Conservation (phyloP, 2,329 filamentous ascomycete species). For the Drechslerella coelobrocha region DNA sequence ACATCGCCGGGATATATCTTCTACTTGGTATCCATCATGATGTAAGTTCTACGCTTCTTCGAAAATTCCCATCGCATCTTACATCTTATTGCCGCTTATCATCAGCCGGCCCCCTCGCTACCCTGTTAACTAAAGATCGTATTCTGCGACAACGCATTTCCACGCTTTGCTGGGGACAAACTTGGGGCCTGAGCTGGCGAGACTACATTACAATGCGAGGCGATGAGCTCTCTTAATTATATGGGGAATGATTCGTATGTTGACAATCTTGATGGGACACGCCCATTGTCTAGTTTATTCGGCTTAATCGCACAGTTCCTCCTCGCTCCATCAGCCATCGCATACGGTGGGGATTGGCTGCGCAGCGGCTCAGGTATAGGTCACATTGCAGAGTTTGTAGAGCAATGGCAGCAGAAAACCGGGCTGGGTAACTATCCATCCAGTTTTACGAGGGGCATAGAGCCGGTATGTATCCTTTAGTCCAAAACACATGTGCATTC, state of each 20-base stretch:
- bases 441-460: conserved; percentile 63
- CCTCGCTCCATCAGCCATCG: conserved; percentile 14
- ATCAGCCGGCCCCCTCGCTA: background rate
- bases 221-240: too few relatives aligned
- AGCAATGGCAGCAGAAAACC: conserved; percentile 31
- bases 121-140: too few relatives aligned
- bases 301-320: conserved; percentile 30
- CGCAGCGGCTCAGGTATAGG: background rate
- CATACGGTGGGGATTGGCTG: background rate
- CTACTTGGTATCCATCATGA: conserved; percentile 47
- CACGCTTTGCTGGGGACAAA: background rate
- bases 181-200: too few relatives aligned
- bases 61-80: conserved; percentile 6
- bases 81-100: conserved; percentile 5
- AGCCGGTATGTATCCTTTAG: conserved; percentile 51
- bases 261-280: background rate
- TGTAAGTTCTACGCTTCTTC: conserved; percentile 35
- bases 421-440: conserved; percentile 61
- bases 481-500: background rate
- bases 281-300: conserved; percentile 11
- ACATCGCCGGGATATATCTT: conserved; percentile 21
- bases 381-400: conserved; percentile 23
- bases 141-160: conserved; percentile 11
- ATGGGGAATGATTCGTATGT: background rate
- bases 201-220: too few relatives aligned